Base-by-base conservation (phyloP, 441 rosid genomes). In the Eugenia klotzschiana region DNA sequence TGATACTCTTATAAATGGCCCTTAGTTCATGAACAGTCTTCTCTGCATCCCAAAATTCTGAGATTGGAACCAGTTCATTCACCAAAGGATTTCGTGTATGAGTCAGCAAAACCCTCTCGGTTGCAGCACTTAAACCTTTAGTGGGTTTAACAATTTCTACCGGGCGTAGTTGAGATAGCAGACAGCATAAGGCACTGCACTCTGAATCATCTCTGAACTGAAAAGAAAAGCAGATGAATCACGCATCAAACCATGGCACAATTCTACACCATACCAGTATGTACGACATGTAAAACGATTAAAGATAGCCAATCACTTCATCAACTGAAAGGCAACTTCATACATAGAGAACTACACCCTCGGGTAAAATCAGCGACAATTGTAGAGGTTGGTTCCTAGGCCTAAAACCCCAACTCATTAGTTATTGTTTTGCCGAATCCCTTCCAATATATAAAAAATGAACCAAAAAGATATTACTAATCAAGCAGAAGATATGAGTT, bases 71-170 rank as follows among this genome's bases (percentile, higher is more conserved):
- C 91, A 97, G 89, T 84, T 93, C 96, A 88, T 93, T 97, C 84
- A 97, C 88, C 83, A 97, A 91, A 79, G 98, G 96, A 86, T 89
- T 93, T 89, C 99, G 93, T 81, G 99, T 93, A 87, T 97, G 93
- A 89, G 98, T 92, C 84, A 89, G 77, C 81, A 97, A 86, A 54
- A 91, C 93, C 86, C 87, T 93, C 91, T 97, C 98, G 64, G 97
- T 90, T 88, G 92, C 95, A 88, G 92, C 84, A 85, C 98, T 93
- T 82, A 97, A 91, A 83, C 86, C 10, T 51, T 91, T 91, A 81
- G 92, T 89, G 85, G 98, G 98, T 89, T 94, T 97, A 82, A 97
- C 93, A 80, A 97, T 92, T 92, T 97, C 99, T 86, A 94, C 99
- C 2, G 98, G 99, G 87, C 97, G 94, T 84, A 93, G 83, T 91